Conservation (phyloP, 768 basidiomycete species). For the Macrolepiota fuliginosa region DNA sequence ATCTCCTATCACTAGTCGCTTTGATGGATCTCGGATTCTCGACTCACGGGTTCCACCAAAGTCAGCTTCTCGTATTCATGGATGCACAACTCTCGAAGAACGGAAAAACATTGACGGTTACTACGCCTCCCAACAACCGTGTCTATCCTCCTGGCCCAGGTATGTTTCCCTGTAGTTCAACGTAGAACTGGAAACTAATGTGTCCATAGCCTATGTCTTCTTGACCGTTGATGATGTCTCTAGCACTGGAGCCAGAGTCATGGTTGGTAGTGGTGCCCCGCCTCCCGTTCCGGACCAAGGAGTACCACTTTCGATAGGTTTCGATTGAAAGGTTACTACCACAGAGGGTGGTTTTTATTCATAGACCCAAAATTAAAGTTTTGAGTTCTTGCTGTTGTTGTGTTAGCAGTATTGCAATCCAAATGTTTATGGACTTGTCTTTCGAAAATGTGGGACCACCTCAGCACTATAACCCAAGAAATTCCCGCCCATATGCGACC, state of each 20-base stretch:
- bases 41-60: conserved; percentile 39
- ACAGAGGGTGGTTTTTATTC: neutral
- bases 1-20: conserved; percentile 23
- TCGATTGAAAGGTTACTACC: neutral
- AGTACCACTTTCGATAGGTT: conserved; percentile 6
- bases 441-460: too few species aligned
- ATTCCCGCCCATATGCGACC: too few species aligned
- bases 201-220: neutral
- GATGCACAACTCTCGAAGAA: conserved; percentile 28
- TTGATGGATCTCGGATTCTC: conserved; percentile 43
- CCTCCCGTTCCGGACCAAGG: conserved; percentile 37
- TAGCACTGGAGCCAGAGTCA: conserved; percentile 32
- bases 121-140: conserved; percentile 32
- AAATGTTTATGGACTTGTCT: too few species aligned
- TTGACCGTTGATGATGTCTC: conserved; percentile 18
- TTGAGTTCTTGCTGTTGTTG: too few species aligned
- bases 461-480: too few species aligned
- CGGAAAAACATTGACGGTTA: conserved; percentile 30
- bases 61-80: conserved; percentile 35
- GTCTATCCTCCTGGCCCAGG: conserved; percentile 41
- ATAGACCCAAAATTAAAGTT: neutral
- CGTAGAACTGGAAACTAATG: neutral
- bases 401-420: too few species aligned
- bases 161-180: conserved; percentile 2
- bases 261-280: conserved; percentile 36